These are phyloP conservation scores for Periconia sp. DNA, from an alignment of 2,329 filamentous ascomycete species.

Conservation along the genomic window DNA sequence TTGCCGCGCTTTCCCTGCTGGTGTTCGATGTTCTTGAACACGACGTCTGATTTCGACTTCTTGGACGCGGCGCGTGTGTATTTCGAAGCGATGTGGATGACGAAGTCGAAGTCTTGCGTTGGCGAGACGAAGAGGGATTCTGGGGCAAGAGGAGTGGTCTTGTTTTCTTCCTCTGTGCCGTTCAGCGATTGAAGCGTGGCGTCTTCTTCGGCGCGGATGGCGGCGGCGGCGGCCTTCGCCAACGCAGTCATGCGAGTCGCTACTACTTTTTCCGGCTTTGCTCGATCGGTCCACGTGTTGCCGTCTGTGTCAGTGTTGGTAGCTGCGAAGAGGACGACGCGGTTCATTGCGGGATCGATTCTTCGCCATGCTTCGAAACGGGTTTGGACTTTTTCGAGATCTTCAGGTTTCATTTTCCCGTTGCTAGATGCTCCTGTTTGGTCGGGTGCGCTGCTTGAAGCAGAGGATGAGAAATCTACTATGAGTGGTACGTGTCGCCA, in stretches of 20 bases:
- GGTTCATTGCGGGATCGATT: constrained; percentile 86
- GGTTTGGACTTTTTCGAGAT: constrained; percentile 65
- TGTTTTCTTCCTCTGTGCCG: constrained; percentile 2
- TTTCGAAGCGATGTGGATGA: constrained; percentile 70
- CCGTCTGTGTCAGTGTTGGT: constrained; percentile 78
- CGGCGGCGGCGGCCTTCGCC: constrained; percentile 67
- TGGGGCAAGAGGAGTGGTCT: constrained; percentile 39
- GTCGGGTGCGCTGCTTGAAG: constrained; percentile 20
- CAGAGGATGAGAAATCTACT: constrained; percentile 64
- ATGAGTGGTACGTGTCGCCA: constrained; percentile 84
- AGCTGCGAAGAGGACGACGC: constrained; percentile 76
- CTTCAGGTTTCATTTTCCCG: constrained; percentile 57
- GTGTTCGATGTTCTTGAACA: constrained; percentile 80
- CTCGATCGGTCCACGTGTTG: constrained; percentile 74
- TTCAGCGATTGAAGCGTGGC: constrained; percentile 44
- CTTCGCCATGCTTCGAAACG: constrained; percentile 83
- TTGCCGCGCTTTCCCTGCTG: constrained; percentile 40
- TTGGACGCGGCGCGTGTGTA: constrained; percentile 41
- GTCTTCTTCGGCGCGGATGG: constrained; percentile 54
- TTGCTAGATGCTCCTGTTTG: constrained; percentile 12
- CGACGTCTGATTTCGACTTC: constrained; percentile 44
- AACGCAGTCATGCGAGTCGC: constrained; percentile 81
- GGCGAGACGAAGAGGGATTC: constrained; percentile 71
- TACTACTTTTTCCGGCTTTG: constrained; percentile 74
- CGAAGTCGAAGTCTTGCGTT: constrained; percentile 78